Base-by-base conservation (phyloP, 208 protist genomes). In the Trypanosoma rangeli region DNA sequence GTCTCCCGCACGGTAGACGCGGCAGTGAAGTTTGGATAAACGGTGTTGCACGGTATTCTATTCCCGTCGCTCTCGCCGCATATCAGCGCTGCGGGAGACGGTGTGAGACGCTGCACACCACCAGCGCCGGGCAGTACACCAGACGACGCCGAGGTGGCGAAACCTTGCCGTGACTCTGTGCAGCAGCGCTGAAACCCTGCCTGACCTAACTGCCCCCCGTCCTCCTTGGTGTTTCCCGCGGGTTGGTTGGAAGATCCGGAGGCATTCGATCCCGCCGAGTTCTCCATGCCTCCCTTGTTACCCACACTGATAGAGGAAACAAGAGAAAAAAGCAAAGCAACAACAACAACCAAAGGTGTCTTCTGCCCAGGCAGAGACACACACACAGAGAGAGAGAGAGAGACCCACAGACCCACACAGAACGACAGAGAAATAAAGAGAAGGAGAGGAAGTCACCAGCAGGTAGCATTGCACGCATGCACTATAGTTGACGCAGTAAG, bases 291-390 rank as follows among this genome's bases (percentile, higher is more conserved):
- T 31, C 5, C 42, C 13, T 1, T 16, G 42, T 16, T 9, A 46
- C 26, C 52, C 50, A 29, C 5, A 39, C 46, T 22, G 10, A 66
- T 9, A 28, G 70, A 24, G 68, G 56, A 70, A 59, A 75, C 31
- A 54, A 72, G 22, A 24, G 49, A 24, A 26, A 53, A 57, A 61
- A 33, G 54, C 55, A 42, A 31, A 60, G 29, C 42, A 70, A 44
- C 56, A 58, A 69, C 18, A 70, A 58, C 2, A 58, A 59, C 5
- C 3, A 55, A n/a, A n/a, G n/a, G n/a, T n/a, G n/a, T n/a, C n/a
- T n/a, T n/a, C n/a, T n/a, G n/a, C n/a, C n/a, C n/a, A n/a, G n/a
- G n/a, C n/a, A n/a, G n/a, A n/a, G n/a, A n/a, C n/a, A n/a, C n/a
- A n/a, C n/a, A n/a, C n/a, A n/a, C n/a, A n/a, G n/a, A n/a, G n/a